Conservation (phyloP, 805 yeast species). For the Wickerhamomyces rabaulensis region DNA sequence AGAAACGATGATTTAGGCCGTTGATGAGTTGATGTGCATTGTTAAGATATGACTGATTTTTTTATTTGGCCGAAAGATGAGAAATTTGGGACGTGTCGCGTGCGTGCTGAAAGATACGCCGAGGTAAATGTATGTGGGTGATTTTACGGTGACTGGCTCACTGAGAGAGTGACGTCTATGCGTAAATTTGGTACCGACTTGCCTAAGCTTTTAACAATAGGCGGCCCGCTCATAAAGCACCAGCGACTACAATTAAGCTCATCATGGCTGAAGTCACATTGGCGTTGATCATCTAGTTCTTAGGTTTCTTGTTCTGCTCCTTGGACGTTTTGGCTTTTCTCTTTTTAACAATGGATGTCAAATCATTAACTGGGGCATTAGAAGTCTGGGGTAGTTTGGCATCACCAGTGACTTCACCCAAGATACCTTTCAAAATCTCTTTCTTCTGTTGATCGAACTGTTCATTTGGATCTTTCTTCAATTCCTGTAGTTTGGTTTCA, state of each 20-base stretch:
- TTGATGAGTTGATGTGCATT: neutral
- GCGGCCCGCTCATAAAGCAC: too few relatives aligned
- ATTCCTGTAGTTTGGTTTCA: conserved; percentile 49
- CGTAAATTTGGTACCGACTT: too few relatives aligned
- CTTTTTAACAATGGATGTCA: conserved; percentile 60
- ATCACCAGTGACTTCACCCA: conserved; percentile 38
- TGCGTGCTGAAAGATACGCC: neutral
- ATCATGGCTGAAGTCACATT: too few relatives aligned
- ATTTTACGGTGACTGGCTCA: too few relatives aligned
- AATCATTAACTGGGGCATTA: conserved; percentile 46
- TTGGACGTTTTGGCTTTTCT: conserved; percentile 27
- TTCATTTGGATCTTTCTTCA: conserved; percentile 45
- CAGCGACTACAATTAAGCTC: neutral
- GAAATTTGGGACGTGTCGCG: neutral
- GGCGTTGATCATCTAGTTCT: conserved; percentile 1
- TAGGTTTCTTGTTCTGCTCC: conserved; percentile 13
- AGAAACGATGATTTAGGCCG: neutral
- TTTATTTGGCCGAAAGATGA: too few relatives aligned
- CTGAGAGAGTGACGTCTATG: too few relatives aligned
- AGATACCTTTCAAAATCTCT: conserved; percentile 49
- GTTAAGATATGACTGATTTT: neutral
- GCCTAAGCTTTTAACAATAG: too few relatives aligned
- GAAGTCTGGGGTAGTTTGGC: conserved; percentile 22
- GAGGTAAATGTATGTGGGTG: neutral
- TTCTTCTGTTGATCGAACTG: conserved; percentile 45